Conservation (phyloP, 1,139 yeast species). For the Protomyces inundatus region DNA sequence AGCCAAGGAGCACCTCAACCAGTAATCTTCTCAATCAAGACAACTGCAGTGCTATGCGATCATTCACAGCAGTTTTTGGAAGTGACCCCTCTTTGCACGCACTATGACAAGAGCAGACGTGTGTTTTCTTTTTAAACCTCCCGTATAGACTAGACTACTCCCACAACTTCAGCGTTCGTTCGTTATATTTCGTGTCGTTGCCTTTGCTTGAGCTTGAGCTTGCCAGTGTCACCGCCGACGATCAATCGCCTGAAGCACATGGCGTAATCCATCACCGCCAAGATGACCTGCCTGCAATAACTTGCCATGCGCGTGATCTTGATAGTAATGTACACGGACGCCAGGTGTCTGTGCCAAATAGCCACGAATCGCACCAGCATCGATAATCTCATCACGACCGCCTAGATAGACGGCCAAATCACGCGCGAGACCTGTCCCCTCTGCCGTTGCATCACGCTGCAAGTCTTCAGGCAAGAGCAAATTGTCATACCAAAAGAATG, state of each 20-base stretch:
- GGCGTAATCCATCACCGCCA: not conserved
- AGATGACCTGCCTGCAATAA: not conserved
- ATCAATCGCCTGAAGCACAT: not conserved
- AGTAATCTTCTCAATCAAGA: not conserved
- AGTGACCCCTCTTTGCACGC: no score
- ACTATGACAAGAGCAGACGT: no score
- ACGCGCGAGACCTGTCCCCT: not conserved
- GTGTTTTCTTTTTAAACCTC: no score
- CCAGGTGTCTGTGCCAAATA: not conserved
- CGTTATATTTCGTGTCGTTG: no score
- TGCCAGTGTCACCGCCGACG: not conserved
- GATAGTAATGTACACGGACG: not conserved
- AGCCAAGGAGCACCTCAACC: slow-evolving; percentile 4
- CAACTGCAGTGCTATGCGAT: no score
- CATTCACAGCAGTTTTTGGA: no score
- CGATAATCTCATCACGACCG: slow-evolving; percentile 10
- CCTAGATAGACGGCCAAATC: slow-evolving; percentile 9
- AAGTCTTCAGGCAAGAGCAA: slow-evolving; percentile 23
- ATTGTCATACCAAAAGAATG: slow-evolving; percentile 26
- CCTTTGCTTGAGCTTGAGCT: no score
- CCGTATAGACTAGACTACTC: no score
- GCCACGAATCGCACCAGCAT: not conserved
- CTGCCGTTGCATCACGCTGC: not conserved
- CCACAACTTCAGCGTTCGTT: no score
- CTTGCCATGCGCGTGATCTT: slow-evolving; percentile 9